Conservation (phyloP, 2,329 filamentous ascomycete genomes). For the Sphaceloma murrayae region DNA sequence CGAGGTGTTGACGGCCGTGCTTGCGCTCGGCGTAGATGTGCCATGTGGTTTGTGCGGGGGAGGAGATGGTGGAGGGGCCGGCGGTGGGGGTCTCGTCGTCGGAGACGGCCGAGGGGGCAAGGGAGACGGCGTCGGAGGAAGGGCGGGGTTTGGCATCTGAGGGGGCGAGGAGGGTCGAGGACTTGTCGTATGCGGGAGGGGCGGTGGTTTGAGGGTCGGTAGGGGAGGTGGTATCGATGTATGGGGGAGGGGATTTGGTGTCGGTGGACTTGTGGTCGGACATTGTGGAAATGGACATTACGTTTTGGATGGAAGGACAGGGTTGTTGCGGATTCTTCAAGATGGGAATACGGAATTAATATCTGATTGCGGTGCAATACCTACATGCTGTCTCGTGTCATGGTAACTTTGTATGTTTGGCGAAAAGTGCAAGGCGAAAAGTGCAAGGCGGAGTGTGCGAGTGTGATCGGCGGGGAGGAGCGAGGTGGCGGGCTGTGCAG, state of each 20-base stretch:
- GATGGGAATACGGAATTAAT: too few species aligned
- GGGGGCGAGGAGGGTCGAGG: background rate
- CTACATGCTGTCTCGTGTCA: too few species aligned
- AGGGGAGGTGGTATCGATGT: background rate
- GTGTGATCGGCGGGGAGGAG: too few species aligned
- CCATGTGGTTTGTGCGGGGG: conserved; percentile 5
- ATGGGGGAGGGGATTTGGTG: background rate
- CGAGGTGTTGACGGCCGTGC: background rate
- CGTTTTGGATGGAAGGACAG: too few species aligned
- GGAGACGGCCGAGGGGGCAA: background rate
- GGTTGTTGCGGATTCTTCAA: too few species aligned
- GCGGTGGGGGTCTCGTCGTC: background rate
- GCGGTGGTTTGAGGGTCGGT: background rate
- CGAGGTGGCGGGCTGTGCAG: too few species aligned
- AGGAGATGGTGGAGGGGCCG: background rate
- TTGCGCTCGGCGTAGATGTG: background rate
- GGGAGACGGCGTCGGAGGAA: background rate
- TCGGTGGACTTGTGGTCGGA: background rate
- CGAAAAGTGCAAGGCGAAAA: too few species aligned
- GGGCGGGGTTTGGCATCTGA: background rate
- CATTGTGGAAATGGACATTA: background rate
- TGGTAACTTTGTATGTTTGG: too few species aligned
- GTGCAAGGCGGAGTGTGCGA: too few species aligned
- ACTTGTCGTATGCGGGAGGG: conserved; percentile 5
- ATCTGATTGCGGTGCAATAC: too few species aligned